phyloP scores from a whole-genome alignment of 2,329 filamentous ascomycete genomes.

The Colletotrichum spaethianum region DNA sequence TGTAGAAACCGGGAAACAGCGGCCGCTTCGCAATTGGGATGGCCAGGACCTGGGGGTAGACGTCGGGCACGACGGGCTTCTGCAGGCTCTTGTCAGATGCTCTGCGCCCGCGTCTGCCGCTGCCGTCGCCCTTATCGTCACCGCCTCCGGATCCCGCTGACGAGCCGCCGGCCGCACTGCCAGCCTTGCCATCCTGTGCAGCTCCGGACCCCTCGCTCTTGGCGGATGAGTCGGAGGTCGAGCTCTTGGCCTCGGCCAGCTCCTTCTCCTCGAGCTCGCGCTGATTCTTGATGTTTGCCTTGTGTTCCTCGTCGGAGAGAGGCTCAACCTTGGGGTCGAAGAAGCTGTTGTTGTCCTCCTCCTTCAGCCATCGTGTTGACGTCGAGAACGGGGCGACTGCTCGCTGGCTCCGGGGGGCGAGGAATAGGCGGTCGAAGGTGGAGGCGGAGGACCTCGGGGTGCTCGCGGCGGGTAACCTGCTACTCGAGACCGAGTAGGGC shows the following conservation, averaged over 20 bases:
- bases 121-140: conserved; percentile 62
- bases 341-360: conserved; percentile 60
- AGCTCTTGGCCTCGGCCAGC: conserved; percentile 58
- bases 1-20: conserved; percentile 98
- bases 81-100: conserved; percentile 80
- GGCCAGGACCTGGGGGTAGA: conserved; percentile 97
- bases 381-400: conserved; percentile 55
- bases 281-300: conserved; percentile 65
- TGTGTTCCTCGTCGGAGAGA: conserved; percentile 67
- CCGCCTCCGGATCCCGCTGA: conserved; percentile 64
- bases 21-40: conserved; percentile 96
- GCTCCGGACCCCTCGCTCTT: conserved; percentile 57
- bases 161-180: conserved; percentile 69
- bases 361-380: conserved; percentile 48
- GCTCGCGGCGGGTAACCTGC: conserved; percentile 34
- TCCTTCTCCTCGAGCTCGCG: conserved; percentile 62
- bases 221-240: conserved; percentile 60
- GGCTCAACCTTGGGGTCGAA: conserved; percentile 66
- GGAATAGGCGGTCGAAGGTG: conserved; percentile 51
- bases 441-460: conserved; percentile 36
- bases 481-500: conserved; percentile 44
- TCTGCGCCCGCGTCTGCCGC: conserved; percentile 79
- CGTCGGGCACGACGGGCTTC: conserved; percentile 91
- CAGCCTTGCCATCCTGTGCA: conserved; percentile 67
- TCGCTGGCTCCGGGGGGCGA: conserved; percentile 48